These are phyloP conservation scores for Citrullus colocynthis DNA, from an alignment of 306 rosid genomes.

Conservation along the genomic window DNA sequence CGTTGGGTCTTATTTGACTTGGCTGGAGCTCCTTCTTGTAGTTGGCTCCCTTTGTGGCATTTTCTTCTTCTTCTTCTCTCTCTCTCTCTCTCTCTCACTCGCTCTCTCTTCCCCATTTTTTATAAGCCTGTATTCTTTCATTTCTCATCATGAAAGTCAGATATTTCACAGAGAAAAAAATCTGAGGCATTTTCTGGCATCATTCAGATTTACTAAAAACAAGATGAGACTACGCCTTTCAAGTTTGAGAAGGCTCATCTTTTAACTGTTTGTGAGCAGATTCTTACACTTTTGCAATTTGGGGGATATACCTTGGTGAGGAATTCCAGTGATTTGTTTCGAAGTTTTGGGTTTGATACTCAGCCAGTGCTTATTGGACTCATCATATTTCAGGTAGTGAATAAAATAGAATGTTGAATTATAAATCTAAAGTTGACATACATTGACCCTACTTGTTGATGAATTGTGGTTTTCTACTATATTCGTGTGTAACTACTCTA, in stretches of 20 bases:
- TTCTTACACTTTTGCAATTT: constrained; percentile 88
- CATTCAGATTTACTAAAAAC: background rate
- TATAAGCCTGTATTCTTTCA: too few relatives aligned
- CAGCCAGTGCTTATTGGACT: constrained; percentile 95
- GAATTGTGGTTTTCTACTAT: background rate
- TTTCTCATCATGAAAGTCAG: too few relatives aligned
- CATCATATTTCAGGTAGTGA: constrained; percentile 71
- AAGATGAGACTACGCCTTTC: background rate
- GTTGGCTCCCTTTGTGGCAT: too few relatives aligned
- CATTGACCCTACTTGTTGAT: background rate
- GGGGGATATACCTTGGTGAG: constrained; percentile 95
- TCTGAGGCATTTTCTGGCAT: background rate
- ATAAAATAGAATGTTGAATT: background rate
- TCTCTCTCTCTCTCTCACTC: too few relatives aligned
- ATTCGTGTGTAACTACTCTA: background rate
- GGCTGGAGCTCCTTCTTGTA: too few relatives aligned
- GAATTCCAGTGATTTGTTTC: constrained; percentile 71
- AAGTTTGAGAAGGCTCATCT: background rate
- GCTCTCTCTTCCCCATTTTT: too few relatives aligned
- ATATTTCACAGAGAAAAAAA: too few relatives aligned
- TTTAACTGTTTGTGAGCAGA: constrained; percentile 27
- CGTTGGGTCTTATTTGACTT: too few relatives aligned
- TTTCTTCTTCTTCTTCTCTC: too few relatives aligned
- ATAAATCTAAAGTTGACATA: background rate
- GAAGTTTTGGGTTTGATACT: constrained; percentile 85